phyloP scores from a whole-genome alignment of 2,329 filamentous ascomycete genomes.

The Apiospora arundinis region DNA sequence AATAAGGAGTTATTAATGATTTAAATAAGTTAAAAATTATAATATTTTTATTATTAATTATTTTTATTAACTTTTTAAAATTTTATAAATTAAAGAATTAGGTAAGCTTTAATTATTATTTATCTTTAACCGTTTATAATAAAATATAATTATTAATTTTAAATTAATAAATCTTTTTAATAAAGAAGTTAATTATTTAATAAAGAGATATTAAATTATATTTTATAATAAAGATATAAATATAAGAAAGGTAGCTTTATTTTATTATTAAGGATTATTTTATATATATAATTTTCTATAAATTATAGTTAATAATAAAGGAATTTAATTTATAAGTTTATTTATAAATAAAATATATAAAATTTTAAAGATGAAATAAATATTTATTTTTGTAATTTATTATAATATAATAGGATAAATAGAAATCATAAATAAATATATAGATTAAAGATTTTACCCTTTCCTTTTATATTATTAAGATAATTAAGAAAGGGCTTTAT shows the following conservation, averaged over 20 bases:
- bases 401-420: no score
- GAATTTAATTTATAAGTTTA: no score
- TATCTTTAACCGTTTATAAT: background rate
- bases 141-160: background rate
- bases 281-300: background rate
- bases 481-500: background rate
- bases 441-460: constrained; percentile 23
- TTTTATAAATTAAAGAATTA: background rate
- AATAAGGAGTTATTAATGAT: background rate
- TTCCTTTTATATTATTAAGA: no score
- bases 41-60: background rate
- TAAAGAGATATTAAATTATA: constrained; percentile 18
- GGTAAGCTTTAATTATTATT: background rate
- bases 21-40: background rate
- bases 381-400: no score
- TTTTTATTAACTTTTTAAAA: background rate
- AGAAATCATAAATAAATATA: constrained; percentile 24
- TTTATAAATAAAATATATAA: no score
- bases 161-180: background rate
- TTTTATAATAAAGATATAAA: constrained; percentile 14
- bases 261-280: constrained; percentile 10
- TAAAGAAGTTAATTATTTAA: constrained; percentile 2
- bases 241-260: constrained; percentile 22
- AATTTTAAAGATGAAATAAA: no score
- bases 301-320: constrained; percentile 15